Base-by-base conservation (phyloP, 2,329 filamentous ascomycete genomes). In the Cercospora citrullina region DNA sequence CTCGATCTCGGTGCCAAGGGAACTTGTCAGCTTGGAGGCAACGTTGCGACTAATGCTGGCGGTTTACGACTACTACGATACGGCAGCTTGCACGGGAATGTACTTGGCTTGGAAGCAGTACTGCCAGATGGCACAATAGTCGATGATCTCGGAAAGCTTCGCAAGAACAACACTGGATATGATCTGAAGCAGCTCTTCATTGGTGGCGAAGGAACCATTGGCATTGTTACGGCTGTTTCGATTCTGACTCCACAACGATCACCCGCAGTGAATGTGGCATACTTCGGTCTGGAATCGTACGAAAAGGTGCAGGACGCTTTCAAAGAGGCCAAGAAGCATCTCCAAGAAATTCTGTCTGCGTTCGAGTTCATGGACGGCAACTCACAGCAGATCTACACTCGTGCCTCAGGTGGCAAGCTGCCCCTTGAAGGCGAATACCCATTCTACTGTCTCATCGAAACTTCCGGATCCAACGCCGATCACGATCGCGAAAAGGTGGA, bases 131-230 rank as follows among this genome's bases (percentile, higher is more conserved):
- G 95, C 64, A 97, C 93, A 6, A 87, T 99, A 73, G 86, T 99
- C 57, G 89, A 98, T 75, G 93, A 97, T 75, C 88, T 99, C 33
- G 91, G 88, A 73, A 94, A 87, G 68, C 84, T 99, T 67, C 89
- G 95, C 73, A 99, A 99, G 85, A 98, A 99, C 85, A 99, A 99
- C 83, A 99, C 95, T 1, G 95, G 95, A 30, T 99, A 98, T 81
- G 96, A 99, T 79, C 81, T 97, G 66, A 97, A 97, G 84, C 94
- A 97, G 81, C 87, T 97, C 39, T 97, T 99, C 79, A 96, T 99
- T 75, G 95, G 95, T 57, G 92, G 90, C 33, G 95, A 99, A 80
- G 95, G 95, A 26, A 98, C 95, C 5, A 91, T 98, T 71, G 95
- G 95, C 63, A 91, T 98, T 75, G 91, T 99, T 75, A 99, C 95